phyloP scores from a whole-genome alignment of 2,329 filamentous ascomycete species.

The Cladosporium halotolerans region DNA sequence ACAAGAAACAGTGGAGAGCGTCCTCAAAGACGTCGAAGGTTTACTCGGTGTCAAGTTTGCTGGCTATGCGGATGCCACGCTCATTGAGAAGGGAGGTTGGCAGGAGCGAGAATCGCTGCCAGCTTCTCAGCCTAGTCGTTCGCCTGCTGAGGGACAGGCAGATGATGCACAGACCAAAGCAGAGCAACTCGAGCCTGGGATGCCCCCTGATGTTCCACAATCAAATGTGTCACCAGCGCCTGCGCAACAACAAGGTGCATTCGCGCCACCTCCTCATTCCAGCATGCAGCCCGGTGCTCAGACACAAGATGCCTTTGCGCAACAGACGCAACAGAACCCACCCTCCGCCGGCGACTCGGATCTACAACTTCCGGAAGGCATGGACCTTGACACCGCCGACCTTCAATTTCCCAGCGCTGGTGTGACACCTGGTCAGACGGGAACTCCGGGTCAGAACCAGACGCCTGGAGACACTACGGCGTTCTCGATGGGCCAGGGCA shows the following conservation, averaged over 20 bases:
- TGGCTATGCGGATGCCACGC: constrained; percentile 25
- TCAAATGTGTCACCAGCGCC: not conserved
- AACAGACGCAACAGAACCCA: not conserved
- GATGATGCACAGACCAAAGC: constrained; percentile 46
- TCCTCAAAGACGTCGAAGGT: constrained; percentile 68
- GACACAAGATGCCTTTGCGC: not conserved
- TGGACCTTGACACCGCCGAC: constrained; percentile 10
- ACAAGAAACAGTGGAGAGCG: constrained; percentile 59
- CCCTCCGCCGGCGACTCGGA: constrained; percentile 2
- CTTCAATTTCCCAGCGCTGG: constrained; percentile 8
- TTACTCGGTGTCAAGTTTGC: constrained; percentile 60
- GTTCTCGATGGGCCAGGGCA: not conserved
- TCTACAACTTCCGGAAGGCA: constrained; percentile 7
- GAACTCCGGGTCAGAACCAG: constrained; percentile 1
- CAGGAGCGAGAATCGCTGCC: constrained; percentile 24
- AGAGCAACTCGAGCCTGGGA: constrained; percentile 40
- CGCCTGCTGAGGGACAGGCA: not conserved
- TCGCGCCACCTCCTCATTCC: constrained; percentile 1
- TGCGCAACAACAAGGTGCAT: constrained; percentile 1
- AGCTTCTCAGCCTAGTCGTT: constrained; percentile 35
- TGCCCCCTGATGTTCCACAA: constrained; percentile 6
- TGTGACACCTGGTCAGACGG: constrained; percentile 1
- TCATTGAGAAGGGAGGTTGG: constrained; percentile 31
- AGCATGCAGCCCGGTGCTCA: not conserved
- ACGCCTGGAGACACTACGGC: not conserved